These are phyloP conservation scores for Juglanconis oblonga DNA, from an alignment of 2,329 filamentous ascomycete species.

Conservation along the genomic window DNA sequence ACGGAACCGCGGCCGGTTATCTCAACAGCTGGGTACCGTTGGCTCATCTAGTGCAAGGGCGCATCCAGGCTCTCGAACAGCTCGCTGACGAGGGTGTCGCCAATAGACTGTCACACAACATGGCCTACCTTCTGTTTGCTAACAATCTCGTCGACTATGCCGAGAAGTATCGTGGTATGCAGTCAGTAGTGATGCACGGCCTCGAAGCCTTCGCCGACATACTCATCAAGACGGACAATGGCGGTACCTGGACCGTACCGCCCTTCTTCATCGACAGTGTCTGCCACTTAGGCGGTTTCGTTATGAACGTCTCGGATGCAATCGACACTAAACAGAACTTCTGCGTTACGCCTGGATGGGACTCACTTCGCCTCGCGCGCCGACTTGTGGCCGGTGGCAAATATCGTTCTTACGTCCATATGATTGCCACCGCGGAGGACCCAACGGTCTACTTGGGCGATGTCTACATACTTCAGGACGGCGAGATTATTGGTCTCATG, in stretches of 20 bases:
- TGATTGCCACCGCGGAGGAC: constrained; percentile 31
- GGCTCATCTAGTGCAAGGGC: constrained; percentile 54
- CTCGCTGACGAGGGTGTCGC: constrained; percentile 55
- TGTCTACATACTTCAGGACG: background rate
- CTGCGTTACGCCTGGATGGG: constrained; percentile 38
- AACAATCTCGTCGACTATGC: constrained; percentile 25
- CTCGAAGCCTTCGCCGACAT: constrained; percentile 27
- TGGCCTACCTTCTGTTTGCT: constrained; percentile 27
- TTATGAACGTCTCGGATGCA: constrained; percentile 36
- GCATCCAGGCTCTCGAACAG: constrained; percentile 41
- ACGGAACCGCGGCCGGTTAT: constrained; percentile 47
- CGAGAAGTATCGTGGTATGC: constrained; percentile 25
- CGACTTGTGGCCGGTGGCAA: constrained; percentile 27
- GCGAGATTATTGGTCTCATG: background rate
- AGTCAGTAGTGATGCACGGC: constrained; percentile 26
- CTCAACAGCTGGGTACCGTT: constrained; percentile 52
- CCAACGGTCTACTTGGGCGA: constrained; percentile 24
- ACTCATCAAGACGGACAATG: constrained; percentile 21
- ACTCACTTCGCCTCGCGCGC: constrained; percentile 29
- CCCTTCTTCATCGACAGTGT: constrained; percentile 39
- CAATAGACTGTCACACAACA: constrained; percentile 54
- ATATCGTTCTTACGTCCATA: constrained; percentile 37
- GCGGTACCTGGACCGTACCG: constrained; percentile 36
- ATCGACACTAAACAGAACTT: constrained; percentile 30
- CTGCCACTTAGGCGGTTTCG: constrained; percentile 36